Evolutionary conservation across 2,329 filamentous ascomycete genomes (phyloP), one percentile per base, ranked within the genome.

Genomic region (Colletotrichum tamarilloi): DNA sequence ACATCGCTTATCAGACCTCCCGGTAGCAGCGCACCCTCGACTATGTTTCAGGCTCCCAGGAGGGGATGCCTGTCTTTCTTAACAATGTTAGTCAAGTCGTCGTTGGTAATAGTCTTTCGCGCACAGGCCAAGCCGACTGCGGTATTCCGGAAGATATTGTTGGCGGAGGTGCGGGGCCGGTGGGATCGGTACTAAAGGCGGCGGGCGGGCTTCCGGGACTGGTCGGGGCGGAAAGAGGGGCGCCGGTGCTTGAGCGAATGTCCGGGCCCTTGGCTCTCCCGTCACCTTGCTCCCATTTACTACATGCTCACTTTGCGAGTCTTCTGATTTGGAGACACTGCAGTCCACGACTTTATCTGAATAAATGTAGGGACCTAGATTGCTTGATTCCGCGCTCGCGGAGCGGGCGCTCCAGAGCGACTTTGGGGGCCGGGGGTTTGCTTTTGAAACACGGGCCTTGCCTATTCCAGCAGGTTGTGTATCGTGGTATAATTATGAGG

Each of bases 51-150:
- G 42, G 42, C 19, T 11, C 19, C 9, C 8, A 9, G 7, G 19
- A 49, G 42, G 19, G 19, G 8, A 49, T 22, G 4, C 7, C 8
- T 8, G 42, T 9, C 19, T 46, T n/a, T n/a, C 4, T 4, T 7
- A 19, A 49, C 19, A 19, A 42, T 42, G 11, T 35, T 19, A 42
- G 38, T 42, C 38, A 19, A 7, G 38, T 42, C 38, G 38, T 42
- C 32, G 32, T 11, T 32, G 11, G 32, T 32, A 12, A 35, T 42
- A 5, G 19, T 49, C 8, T 49, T 49, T 8, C 19, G 12, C 30
- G 63, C 49, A 72, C 35, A 35, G 46, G 65, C 53, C 55, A 58
- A 60, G 53, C 35, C 66, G n/a, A 19, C 12, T 22, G n/a, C 42
- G 28, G 26, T 30, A 22, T 32, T 26, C 35, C 64, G 64, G 35